A percentile compares a stretch with the other conserved stretches of the same genome.
These are phyloP conservation scores for Lipomyces lipofer DNA, from an alignment of 805 yeast genomes.

Conservation along the genomic window DNA sequence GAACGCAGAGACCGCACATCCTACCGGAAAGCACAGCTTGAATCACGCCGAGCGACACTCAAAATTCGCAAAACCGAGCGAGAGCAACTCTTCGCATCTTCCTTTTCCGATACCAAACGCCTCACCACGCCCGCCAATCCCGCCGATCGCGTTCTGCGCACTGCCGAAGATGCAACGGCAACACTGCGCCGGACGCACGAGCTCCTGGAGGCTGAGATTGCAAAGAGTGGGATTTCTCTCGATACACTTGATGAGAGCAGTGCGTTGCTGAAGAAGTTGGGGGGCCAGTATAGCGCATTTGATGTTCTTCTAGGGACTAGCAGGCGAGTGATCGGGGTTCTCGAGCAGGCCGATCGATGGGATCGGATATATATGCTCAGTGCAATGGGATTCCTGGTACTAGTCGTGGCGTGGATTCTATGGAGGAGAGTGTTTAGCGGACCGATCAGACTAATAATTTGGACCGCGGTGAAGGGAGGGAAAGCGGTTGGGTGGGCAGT, in stretches of 20 bases:
- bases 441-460: conserved; percentile 34
- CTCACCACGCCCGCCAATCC: not conserved
- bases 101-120: not conserved
- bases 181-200: conserved; percentile 39
- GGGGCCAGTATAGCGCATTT: conserved; percentile 41
- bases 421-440: conserved; percentile 43
- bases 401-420: conserved; percentile 41
- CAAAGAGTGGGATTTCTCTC: conserved; percentile 41
- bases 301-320: conserved; percentile 43
- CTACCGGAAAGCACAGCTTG: conserved; percentile 34
- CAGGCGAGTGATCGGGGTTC: conserved; percentile 39
- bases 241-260: conserved; percentile 44
- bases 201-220: conserved; percentile 44
- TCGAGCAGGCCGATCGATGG: conserved; percentile 45
- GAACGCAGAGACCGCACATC: conserved; percentile 19
- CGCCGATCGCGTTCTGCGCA: conserved; percentile 15
- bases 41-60: conserved; percentile 12
- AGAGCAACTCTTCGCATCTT: conserved; percentile 11
- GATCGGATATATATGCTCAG: conserved; percentile 43
- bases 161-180: conserved; percentile 37
- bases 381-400: conserved; percentile 41
- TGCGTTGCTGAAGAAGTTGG: conserved; percentile 38
- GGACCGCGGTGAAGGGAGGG: conserved; percentile 22
- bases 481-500: conserved; percentile 18
- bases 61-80: conserved; percentile 11